Evolutionary conservation across 2,329 filamentous ascomycete genomes (phyloP).

Genomic region (Albophoma yamanashiensis): DNA sequence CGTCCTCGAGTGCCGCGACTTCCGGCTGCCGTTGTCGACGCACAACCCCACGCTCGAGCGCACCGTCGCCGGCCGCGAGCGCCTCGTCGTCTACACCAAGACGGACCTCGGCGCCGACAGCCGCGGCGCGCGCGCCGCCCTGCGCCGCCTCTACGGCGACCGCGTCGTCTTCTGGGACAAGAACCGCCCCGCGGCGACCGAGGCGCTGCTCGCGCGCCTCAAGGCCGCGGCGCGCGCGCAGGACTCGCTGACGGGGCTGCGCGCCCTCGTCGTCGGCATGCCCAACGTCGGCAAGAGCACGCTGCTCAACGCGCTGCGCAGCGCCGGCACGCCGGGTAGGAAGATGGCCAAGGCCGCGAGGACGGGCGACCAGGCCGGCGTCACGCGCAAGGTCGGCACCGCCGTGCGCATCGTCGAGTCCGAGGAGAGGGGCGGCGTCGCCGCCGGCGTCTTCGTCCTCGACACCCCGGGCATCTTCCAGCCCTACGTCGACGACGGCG

Average conservation of each 20-base stretch:
- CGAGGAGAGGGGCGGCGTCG: conserved; percentile 30
- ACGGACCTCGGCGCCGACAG: conserved; percentile 53
- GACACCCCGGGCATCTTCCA: conserved; percentile 96
- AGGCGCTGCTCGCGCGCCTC: conserved; percentile 26
- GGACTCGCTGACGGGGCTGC: conserved; percentile 65
- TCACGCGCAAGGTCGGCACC: conserved; percentile 76
- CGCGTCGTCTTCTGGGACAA: conserved; percentile 34
- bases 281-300: conserved; percentile 96
- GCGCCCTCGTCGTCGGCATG: conserved; percentile 88
- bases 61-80: conserved; percentile 58
- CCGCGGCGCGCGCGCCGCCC: conserved; percentile 12
- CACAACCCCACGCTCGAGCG: conserved; percentile 85
- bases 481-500: conserved; percentile 74
- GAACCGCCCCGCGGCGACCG: conserved; percentile 19
- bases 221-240: conserved; percentile 18
- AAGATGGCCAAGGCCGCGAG: conserved; percentile 58
- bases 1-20: conserved; percentile 90
- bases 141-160: conserved; percentile 23
- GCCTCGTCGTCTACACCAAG: conserved; percentile 88
- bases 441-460: conserved; percentile 66
- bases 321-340: conserved; percentile 41
- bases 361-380: conserved; percentile 79
- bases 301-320: conserved; percentile 77
- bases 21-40: conserved; percentile 78
- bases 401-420: conserved; percentile 62